Evolutionary conservation across 352 stramenopile genomes (phyloP), one percentile per base, ranked within the genome.

Genomic region (Phytophthora pistaciae): DNA sequence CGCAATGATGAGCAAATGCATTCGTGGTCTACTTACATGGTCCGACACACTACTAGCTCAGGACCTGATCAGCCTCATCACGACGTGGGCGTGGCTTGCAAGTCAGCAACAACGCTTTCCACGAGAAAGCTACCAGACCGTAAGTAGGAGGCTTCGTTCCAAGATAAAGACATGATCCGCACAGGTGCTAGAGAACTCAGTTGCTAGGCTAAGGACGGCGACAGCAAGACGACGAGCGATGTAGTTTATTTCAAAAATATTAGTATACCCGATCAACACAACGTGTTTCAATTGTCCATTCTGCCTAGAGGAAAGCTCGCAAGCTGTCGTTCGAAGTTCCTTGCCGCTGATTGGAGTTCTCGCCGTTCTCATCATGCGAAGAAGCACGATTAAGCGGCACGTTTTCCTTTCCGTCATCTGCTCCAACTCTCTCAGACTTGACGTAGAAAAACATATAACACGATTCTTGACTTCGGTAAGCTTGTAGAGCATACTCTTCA

Each of bases 361-460:
- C 63, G 27, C 74, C 56, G 25, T 66, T 82, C 56, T 68, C 74
- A 40, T 76, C 68, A 57, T 52, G 40, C 58, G 62, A 25, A 29
- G 33, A 27, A 27, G 23, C 54, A 16, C 54, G 58, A 46, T 76
- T 84, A 9, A 69, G 23, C 29, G 70, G 79, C 13, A 87, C 63
- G 60, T 94, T 95, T 73, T 95, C 86, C 56, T 95, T 94, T 68
- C 90, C 85, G 48, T 73, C 73, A 16, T 65, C 33, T 5, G 20
- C 33, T 20, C 44, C 56, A 16, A 65, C 70, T 23, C 64, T 72
- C 16, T 85, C 76, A 5, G 70, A 68, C 40, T 83, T 81, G 27
- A 94, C 85, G 61, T 96, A 97, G 61, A 97, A 95, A 31, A 96
- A 80, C 85, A 97, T 93, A 64, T 97, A 97, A 64, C 88, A 95